Evolutionary conservation across 352 stramenopile genomes (phyloP).

Genomic region (Globisporangium mamillatum): DNA sequence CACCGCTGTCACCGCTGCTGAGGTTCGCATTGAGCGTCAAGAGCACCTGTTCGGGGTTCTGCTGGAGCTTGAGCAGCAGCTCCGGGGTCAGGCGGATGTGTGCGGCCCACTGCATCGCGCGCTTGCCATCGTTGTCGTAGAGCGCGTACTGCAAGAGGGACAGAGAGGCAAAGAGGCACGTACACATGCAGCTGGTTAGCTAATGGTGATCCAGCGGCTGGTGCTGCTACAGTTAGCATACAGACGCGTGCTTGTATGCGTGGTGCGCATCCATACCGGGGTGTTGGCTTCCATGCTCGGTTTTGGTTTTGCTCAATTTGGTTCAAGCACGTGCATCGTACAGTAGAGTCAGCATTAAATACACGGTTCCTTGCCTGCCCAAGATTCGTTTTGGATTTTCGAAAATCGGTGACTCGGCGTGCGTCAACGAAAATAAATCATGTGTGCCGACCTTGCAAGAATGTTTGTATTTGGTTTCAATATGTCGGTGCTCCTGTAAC

Average conservation of each 20-base stretch:
- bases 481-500: background rate
- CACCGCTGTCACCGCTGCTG: conserved; percentile 9
- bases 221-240: too few species aligned
- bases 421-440: conserved; percentile 7
- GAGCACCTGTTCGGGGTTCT: conserved; percentile 23
- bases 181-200: background rate
- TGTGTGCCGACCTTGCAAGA: background rate
- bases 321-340: background rate
- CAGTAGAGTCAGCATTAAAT: too few species aligned
- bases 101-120: conserved; percentile 49
- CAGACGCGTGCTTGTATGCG: background rate
- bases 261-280: background rate
- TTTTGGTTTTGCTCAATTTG: background rate
- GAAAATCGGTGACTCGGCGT: background rate
- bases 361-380: background rate
- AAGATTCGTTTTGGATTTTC: background rate
- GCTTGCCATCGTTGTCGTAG: conserved; percentile 42
- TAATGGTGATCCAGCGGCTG: background rate
- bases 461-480: background rate
- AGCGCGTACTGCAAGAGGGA: conserved; percentile 54
- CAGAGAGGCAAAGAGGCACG: background rate
- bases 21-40: conserved; percentile 31
- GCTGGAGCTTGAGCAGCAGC: conserved; percentile 56
- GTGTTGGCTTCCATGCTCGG: conserved; percentile 16
- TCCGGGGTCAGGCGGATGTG: conserved; percentile 75